A percentile compares a stretch with the other conserved stretches of the same genome.
These are phyloP conservation scores for Phytophthora ramorum DNA, from an alignment of 352 stramenopile genomes.

Conservation along the genomic window DNA sequence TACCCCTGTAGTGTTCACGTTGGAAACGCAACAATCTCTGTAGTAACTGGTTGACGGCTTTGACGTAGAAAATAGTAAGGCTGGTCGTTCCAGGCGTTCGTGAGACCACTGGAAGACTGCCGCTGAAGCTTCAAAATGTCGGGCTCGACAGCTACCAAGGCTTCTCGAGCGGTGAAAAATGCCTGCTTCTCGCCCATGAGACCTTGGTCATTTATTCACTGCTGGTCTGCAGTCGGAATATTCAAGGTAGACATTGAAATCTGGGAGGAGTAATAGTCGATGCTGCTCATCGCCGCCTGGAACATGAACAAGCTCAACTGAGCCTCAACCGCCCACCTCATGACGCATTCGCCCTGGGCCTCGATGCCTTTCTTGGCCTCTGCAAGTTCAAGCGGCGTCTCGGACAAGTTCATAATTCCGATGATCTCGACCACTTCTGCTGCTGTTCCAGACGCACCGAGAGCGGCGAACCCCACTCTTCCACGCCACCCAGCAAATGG, in stretches of 20 bases:
- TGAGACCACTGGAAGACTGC: conserved; percentile 20
- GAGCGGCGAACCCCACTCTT: conserved; percentile 37
- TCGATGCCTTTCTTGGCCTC: conserved; percentile 26
- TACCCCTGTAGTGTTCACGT: conserved; percentile 28
- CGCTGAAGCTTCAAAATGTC: conserved; percentile 33
- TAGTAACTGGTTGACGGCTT: conserved; percentile 36
- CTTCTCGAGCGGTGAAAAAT: conserved; percentile 19
- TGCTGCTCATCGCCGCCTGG: conserved; percentile 29
- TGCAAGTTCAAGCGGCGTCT: conserved; percentile 17
- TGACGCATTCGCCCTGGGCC: conserved; percentile 19
- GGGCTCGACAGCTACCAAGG: conserved; percentile 29
- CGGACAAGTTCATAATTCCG: conserved; percentile 17
- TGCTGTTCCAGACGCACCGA: conserved; percentile 19
- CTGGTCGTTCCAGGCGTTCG: conserved; percentile 11
- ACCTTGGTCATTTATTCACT: conserved; percentile 15
- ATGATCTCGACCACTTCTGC: conserved; percentile 28
- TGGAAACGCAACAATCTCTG: conserved; percentile 20
- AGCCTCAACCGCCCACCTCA: conserved; percentile 24
- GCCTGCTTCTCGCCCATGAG: conserved; percentile 23
- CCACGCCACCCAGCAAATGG: conserved; percentile 32
- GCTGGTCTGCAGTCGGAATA: conserved; percentile 31
- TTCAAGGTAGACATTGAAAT: conserved; percentile 35
- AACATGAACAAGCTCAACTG: conserved; percentile 37
- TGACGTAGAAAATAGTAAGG: conserved; percentile 28
- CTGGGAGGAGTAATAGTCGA: conserved; percentile 38